phyloP scores from a whole-genome alignment of 106 monocot genomes.

The Acorus gramineus region DNA sequence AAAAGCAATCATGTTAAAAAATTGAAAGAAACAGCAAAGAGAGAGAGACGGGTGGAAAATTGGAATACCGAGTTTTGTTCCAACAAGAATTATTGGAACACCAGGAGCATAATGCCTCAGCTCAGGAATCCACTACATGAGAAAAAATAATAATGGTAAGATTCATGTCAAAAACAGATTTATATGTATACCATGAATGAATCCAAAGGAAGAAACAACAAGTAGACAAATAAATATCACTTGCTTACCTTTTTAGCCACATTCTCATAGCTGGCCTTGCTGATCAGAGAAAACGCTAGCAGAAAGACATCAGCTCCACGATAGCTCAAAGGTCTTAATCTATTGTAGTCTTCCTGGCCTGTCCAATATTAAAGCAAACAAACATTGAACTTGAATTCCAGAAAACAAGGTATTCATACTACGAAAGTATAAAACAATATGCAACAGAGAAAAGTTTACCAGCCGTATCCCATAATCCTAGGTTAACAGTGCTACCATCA shows the following conservation, averaged over 20 bases:
- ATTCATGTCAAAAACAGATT: not conserved
- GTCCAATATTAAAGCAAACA: constrained; percentile 5
- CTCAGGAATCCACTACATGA: constrained; percentile 59
- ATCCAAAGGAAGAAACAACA: not conserved
- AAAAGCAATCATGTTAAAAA: too few species aligned
- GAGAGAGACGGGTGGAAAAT: too few species aligned
- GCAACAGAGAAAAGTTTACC: constrained; percentile 19
- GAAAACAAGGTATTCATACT: not conserved
- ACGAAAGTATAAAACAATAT: not conserved
- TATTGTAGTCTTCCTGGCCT: constrained; percentile 77
- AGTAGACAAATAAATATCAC: not conserved
- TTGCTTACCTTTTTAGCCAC: constrained; percentile 51
- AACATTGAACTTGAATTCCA: not conserved
- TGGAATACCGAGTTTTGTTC: constrained; percentile 53
- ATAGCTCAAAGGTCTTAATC: constrained; percentile 67
- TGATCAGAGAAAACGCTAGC: constrained; percentile 65
- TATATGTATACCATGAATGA: not conserved
- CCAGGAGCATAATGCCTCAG: constrained; percentile 62
- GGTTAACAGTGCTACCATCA: constrained; percentile 64
- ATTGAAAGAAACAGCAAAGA: too few species aligned
- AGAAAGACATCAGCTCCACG: constrained; percentile 74
- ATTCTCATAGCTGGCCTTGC: constrained; percentile 75
- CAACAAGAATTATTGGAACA: constrained; percentile 71
- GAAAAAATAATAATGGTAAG: not conserved
- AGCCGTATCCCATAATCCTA: constrained; percentile 73